Evolutionary conservation across 768 basidiomycete species (phyloP).

Genomic region (Trametes punicea): DNA sequence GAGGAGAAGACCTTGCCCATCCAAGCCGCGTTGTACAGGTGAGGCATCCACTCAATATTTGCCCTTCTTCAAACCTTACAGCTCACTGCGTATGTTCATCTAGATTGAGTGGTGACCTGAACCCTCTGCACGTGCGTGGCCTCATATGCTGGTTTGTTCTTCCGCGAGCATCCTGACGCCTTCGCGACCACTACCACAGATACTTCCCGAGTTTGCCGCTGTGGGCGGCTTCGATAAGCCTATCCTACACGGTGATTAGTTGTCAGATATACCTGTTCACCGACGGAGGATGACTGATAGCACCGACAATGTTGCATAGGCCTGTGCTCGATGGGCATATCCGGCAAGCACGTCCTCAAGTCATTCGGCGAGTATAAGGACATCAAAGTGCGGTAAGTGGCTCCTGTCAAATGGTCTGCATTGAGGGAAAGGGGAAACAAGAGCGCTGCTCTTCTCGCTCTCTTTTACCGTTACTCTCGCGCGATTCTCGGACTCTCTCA

Average conservation of each 20-base stretch:
- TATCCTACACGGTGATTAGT: constrained; percentile 61
- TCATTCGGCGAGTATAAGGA: constrained; percentile 82
- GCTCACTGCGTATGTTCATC: not conserved
- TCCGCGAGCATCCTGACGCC: not conserved
- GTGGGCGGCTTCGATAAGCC: constrained; percentile 95
- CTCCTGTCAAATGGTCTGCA: not conserved
- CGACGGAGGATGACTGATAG: not conserved
- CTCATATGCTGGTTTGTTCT: not conserved
- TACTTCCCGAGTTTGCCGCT: constrained; percentile 89
- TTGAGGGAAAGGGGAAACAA: not conserved
- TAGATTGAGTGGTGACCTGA: constrained; percentile 87
- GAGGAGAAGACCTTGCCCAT: constrained; percentile 82
- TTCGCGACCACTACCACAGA: constrained; percentile 34
- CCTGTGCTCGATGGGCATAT: constrained; percentile 88
- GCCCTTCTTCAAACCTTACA: not conserved
- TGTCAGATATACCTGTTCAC: not conserved
- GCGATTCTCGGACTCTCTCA: not conserved
- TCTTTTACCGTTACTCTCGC: not conserved
- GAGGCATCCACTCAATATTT: constrained; percentile 17
- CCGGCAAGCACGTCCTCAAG: constrained; percentile 90
- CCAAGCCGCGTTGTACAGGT: constrained; percentile 94
- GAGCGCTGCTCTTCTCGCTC: not conserved
- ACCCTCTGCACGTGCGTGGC: constrained; percentile 77
- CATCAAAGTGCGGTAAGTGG: constrained; percentile 88
- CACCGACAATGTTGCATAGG: constrained; percentile 35